Percentiles rank a stretch among this genome's conserved stretches.
Evolutionary conservation across 2,329 filamentous ascomycete species (phyloP).

Genomic region (Diaporthe helianthi): DNA sequence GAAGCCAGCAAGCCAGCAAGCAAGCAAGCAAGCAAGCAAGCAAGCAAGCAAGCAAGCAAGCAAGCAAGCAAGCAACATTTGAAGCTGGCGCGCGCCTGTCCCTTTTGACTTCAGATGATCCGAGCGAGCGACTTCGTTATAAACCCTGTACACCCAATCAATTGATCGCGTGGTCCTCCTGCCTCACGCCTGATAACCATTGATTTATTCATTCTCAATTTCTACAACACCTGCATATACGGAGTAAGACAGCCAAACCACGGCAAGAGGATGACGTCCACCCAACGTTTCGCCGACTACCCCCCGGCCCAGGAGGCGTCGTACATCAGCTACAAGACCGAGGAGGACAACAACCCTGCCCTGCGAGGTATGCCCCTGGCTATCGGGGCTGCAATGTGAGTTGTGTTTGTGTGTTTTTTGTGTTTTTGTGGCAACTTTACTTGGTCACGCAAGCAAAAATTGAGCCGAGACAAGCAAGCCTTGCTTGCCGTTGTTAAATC

Average conservation of each 20-base stretch:
- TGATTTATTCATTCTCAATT: background rate
- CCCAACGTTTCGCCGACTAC: slow-evolving; percentile 50
- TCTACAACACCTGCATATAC: background rate
- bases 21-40: background rate
- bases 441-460: background rate
- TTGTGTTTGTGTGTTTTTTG: background rate
- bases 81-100: background rate
- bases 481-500: background rate
- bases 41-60: background rate
- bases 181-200: no score
- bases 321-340: slow-evolving; percentile 41
- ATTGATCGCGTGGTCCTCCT: background rate
- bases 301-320: slow-evolving; percentile 50
- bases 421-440: background rate
- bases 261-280: slow-evolving; percentile 24
- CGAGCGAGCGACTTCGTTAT: background rate
- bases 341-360: slow-evolving; percentile 69
- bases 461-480: background rate
- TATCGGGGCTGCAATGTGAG: slow-evolving; percentile 51
- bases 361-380: slow-evolving; percentile 71
- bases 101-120: background rate
- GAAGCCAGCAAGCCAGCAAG: background rate
- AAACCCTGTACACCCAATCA: background rate
- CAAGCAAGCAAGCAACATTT: background rate
- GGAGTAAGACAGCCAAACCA: background rate